Percentiles rank a stretch among this genome's conserved stretches.
phyloP scores from a whole-genome alignment of 345 rosid species.

The Kandelia obovata region DNA sequence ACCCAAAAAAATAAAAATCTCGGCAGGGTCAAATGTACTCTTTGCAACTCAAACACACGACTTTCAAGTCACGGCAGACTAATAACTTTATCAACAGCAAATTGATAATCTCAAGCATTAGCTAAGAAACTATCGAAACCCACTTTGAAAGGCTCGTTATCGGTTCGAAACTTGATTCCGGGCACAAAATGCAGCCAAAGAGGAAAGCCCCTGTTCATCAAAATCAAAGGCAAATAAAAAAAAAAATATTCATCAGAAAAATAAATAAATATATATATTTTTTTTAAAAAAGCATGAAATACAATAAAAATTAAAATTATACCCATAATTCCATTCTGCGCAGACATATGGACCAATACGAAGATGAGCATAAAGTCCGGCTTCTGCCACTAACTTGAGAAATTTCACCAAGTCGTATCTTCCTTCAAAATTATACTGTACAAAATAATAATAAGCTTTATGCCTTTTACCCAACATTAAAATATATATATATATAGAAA shows the following conservation, averaged over 20 bases:
- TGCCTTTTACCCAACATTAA: too few species aligned
- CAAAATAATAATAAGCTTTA: not conserved
- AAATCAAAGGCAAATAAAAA: not conserved
- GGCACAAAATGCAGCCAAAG: slow-evolving; percentile 88
- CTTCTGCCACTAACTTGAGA: slow-evolving; percentile 70
- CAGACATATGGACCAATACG: slow-evolving; percentile 97
- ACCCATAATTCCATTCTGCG: slow-evolving; percentile 99
- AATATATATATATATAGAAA: not conserved
- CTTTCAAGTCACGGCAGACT: too few species aligned
- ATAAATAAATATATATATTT: not conserved
- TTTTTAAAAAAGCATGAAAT: not conserved
- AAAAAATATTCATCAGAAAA: not conserved
- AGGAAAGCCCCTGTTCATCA: slow-evolving; percentile 74
- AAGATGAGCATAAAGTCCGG: slow-evolving; percentile 88
- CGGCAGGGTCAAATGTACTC: too few species aligned
- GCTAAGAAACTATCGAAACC: too few species aligned
- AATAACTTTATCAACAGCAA: not conserved
- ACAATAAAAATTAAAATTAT: slow-evolving; percentile 2
- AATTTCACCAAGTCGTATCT: slow-evolving; percentile 82
- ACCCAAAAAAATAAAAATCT: too few species aligned
- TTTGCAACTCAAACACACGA: too few species aligned
- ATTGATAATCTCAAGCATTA: not conserved
- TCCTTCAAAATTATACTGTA: slow-evolving; percentile 85
- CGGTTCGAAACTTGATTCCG: slow-evolving; percentile 79
- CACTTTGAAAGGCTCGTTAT: slow-evolving; percentile 88